Conservation (phyloP, 2,329 filamentous ascomycete species). For the Trichoderma sp. region DNA sequence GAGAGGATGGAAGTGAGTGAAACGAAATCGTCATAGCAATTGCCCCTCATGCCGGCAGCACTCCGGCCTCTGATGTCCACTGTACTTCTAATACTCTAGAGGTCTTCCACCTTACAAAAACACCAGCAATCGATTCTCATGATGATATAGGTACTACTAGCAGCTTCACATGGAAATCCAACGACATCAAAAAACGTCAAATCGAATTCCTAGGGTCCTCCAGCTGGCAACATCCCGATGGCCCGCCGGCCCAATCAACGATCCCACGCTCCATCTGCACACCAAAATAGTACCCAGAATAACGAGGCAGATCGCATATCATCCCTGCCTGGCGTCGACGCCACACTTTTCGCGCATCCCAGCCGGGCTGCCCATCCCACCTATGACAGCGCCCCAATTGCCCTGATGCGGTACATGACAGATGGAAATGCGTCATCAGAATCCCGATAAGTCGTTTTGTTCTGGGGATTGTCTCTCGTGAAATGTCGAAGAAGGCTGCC, state of each 20-base stretch:
- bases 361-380: conserved; percentile 14
- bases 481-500: too few relatives aligned
- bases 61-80: too few relatives aligned
- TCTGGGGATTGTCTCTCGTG: too few relatives aligned
- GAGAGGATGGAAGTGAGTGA: too few relatives aligned
- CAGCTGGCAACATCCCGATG: neutral
- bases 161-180: neutral
- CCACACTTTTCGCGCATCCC: conserved; percentile 20
- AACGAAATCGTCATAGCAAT: too few relatives aligned
- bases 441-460: conserved; percentile 28
- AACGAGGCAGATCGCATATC: conserved; percentile 13
- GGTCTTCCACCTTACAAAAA: too few relatives aligned
- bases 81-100: too few relatives aligned
- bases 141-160: neutral
- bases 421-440: conserved; percentile 38
- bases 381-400: conserved; percentile 26
- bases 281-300: neutral
- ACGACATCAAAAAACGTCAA: conserved; percentile 6
- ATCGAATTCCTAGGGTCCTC: neutral
- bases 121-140: too few relatives aligned
- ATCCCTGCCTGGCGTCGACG: conserved; percentile 25
- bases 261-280: neutral
- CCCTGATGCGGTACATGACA: conserved; percentile 32
- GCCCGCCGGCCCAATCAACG: conserved; percentile 16
- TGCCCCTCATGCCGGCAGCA: too few relatives aligned